A percentile compares a stretch with the other conserved stretches of the same genome.
Evolutionary conservation across 176 grass and related monocot species (phyloP).

Genomic region (Oryza glumipatula): DNA sequence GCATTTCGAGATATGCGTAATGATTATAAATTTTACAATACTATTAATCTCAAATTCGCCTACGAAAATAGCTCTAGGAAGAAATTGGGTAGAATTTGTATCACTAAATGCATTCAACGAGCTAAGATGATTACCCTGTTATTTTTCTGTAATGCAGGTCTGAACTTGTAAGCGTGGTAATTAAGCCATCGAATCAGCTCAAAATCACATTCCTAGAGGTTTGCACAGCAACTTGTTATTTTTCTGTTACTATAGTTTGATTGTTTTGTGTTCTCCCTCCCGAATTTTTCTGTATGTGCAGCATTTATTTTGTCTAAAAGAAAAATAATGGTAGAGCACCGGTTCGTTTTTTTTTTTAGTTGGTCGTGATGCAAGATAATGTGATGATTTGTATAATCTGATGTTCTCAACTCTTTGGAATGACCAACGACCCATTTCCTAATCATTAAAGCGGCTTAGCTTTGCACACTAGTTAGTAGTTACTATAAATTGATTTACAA

Average conservation of each 20-base stretch:
- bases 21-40: not conserved
- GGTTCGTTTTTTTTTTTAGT: too few species aligned
- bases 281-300: not conserved
- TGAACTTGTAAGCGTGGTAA: conserved; percentile 84
- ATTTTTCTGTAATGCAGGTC: conserved; percentile 68
- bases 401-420: too few species aligned
- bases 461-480: not conserved
- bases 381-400: too few species aligned
- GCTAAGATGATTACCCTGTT: conserved; percentile 25
- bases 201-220: conserved; percentile 99
- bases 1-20: not conserved
- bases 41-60: not conserved
- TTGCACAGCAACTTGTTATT: conserved; percentile 35
- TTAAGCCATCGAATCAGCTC: conserved; percentile 91
- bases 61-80: not conserved
- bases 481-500: not conserved
- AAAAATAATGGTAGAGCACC: conserved; percentile 2
- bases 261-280: not conserved
- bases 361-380: too few species aligned
- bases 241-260: conserved; percentile 19
- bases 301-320: conserved; percentile 1
- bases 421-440: not conserved
- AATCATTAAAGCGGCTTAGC: not conserved
- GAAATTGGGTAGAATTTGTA: not conserved
- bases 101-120: conserved; percentile 25